Evolutionary conservation across 352 stramenopile genomes (phyloP).

Genomic region (Lagenidium giganteum): DNA sequence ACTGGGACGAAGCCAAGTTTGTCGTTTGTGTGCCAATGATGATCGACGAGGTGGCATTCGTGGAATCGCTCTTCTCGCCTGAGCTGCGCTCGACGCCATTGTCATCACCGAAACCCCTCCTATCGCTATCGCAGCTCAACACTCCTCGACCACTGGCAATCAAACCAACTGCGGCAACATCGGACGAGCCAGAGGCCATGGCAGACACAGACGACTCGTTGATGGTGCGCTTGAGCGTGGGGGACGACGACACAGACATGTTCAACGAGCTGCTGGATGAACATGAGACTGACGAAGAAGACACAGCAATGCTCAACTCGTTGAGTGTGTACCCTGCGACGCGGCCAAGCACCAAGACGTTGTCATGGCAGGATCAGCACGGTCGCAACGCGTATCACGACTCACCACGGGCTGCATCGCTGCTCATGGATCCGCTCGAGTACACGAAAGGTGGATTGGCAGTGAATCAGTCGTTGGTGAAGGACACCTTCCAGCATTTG

Average conservation of each 20-base stretch:
- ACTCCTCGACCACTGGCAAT: constrained; percentile 1
- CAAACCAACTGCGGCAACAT: constrained; percentile 3
- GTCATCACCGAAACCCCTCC: too few species aligned
- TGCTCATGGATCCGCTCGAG: constrained; percentile 12
- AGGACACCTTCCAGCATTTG: constrained; percentile 23
- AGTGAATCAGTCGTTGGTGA: constrained; percentile 10
- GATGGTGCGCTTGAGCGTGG: constrained; percentile 17
- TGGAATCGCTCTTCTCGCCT: constrained; percentile 54
- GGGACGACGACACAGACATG: constrained; percentile 33
- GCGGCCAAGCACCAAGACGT: too few species aligned
- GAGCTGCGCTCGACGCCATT: constrained; percentile 34
- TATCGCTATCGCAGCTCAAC: too few species aligned
- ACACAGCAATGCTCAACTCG: too few species aligned
- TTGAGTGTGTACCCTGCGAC: too few species aligned
- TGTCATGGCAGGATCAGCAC: constrained; percentile 5
- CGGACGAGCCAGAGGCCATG: constrained; percentile 14
- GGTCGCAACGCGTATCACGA: constrained; percentile 10
- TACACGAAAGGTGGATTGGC: constrained; percentile 2
- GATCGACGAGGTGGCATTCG: constrained; percentile 68
- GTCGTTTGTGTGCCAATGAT: too few species aligned
- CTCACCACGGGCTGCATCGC: too few species aligned
- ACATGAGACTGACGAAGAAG: constrained; percentile 37
- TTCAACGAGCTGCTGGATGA: constrained; percentile 41
- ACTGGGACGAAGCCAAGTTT: too few species aligned
- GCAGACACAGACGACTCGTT: constrained; percentile 19